Base-by-base conservation (phyloP, 495 filamentous ascomycete genomes). In the Friedmanniomyces simplex region DNA sequence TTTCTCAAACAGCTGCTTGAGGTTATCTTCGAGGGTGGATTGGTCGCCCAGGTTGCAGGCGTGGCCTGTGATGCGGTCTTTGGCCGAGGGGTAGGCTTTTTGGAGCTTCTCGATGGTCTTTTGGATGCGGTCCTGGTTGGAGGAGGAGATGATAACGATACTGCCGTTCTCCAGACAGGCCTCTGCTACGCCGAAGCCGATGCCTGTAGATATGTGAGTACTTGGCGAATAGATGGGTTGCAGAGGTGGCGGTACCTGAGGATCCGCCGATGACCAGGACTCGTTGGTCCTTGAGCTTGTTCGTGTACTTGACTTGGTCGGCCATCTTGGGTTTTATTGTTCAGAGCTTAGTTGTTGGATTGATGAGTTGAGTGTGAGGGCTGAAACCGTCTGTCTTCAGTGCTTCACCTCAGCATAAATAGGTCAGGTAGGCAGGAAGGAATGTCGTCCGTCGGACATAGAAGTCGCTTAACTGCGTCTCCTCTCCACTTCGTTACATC, bases 151-250 rank as follows among this genome's bases (percentile, higher is more conserved):
- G 46, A 55, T 67, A 50, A 69, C 63, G 37, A 34, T 43, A 34
- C 53, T 57, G 50, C 66, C 66, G 46, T 53, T 47, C 50, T 71
- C 70, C 59, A 72, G 58, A n/a, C 57, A 58, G 16, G 68, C 68
- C 63, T 69, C 67, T 55, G 70, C 70, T 50, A 72, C 65, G 59
- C 54, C 64, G 56, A 55, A 71, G 47, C 70, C 70, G 28, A 72
- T 66, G 57, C 70, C 70, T 65, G 53, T 24, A 1, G 20, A 10
- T 34, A 2, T 16, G 8, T 3, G 6, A 6, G 46, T 49, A 18
- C 46, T 49, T 24, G 41, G 14, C 5, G 20, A 22, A 16, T 4
- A 43, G 41, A 5, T 43, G 16, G 14, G 48, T 4, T 50, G 22
- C 30, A 12, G 1, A 51, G 11, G 43, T 50, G 14, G 14, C 20